Percentiles rank a stretch among this genome's conserved stretches.
phyloP scores from a whole-genome alignment of 768 basidiomycete genomes.

The Boletus rubroflammeus region DNA sequence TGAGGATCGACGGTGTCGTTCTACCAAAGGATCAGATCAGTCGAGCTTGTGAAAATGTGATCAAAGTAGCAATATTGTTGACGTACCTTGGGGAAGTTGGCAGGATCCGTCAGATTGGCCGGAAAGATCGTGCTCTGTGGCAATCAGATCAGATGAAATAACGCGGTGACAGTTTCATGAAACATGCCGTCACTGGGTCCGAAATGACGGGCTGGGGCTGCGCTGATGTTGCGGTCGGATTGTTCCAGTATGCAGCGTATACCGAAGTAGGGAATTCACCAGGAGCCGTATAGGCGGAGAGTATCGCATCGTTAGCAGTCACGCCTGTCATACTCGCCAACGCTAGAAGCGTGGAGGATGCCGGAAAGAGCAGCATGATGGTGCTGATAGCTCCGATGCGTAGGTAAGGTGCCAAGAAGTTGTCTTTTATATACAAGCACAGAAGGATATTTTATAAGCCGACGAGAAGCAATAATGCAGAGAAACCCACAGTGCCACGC shows the following conservation, averaged over 20 bases:
- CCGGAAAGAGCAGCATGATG: constrained; percentile 16
- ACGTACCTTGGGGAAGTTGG: constrained; percentile 47
- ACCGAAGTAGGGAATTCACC: constrained; percentile 61
- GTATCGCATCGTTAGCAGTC: constrained; percentile 8
- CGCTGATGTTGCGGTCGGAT: constrained; percentile 61
- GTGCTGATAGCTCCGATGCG: neutral
- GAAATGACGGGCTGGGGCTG: constrained; percentile 72
- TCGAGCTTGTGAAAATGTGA: neutral
- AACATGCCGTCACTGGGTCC: constrained; percentile 57
- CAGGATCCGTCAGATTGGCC: constrained; percentile 56
- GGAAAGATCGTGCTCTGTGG: constrained; percentile 54
- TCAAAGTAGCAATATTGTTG: neutral
- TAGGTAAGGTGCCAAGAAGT: neutral
- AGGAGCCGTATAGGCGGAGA: constrained; percentile 51
- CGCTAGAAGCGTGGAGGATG: constrained; percentile 12
- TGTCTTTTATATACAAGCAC: constrained; percentile 3
- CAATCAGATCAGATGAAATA: neutral
- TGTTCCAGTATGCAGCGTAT: constrained; percentile 62
- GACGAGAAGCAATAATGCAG: neutral
- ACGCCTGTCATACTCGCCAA: constrained; percentile 1
- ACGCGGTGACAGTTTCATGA: neutral
- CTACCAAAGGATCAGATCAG: constrained; percentile 19
- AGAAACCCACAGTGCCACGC: neutral
- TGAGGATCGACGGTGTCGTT: constrained; percentile 45
- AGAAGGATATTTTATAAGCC: neutral